These are phyloP conservation scores for Geotrichum europaeum DNA, from an alignment of 1,139 yeast genomes.

Conservation along the genomic window DNA sequence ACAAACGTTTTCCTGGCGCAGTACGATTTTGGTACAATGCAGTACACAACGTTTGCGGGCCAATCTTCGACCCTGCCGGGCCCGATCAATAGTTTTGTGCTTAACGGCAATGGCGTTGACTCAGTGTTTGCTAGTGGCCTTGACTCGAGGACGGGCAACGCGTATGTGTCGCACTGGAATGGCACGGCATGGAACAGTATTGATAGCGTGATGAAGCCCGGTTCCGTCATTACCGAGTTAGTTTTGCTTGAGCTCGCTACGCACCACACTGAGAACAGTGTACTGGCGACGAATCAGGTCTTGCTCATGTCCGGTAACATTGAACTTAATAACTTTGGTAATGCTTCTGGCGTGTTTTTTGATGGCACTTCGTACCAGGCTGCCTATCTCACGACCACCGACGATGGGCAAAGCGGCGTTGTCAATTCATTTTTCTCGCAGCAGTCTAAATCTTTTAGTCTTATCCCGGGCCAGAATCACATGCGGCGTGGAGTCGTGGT, in stretches of 20 bases:
- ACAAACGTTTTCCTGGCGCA: slow-evolving; percentile 42
- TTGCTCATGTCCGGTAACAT: slow-evolving; percentile 62
- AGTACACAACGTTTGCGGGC: slow-evolving; percentile 20
- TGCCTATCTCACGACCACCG: slow-evolving; percentile 41
- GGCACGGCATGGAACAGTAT: slow-evolving; percentile 32
- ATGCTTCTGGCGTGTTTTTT: slow-evolving; percentile 59
- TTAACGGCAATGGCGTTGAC: slow-evolving; percentile 48
- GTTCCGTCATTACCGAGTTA: slow-evolving; percentile 30
- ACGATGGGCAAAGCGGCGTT: slow-evolving; percentile 23
- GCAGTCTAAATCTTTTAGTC: slow-evolving; percentile 22
- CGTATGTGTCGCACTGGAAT: slow-evolving; percentile 21
- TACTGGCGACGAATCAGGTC: slow-evolving; percentile 42
- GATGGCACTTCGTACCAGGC: slow-evolving; percentile 74
- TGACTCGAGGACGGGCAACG: slow-evolving; percentile 32
- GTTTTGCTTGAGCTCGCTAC: slow-evolving; percentile 33
- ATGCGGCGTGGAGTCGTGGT: slow-evolving; percentile 67
- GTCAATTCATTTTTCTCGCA: slow-evolving; percentile 27
- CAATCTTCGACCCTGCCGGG: slow-evolving; percentile 35
- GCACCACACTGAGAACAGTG: slow-evolving; percentile 33
- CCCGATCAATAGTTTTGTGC: slow-evolving; percentile 44
- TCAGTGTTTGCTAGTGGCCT: slow-evolving; percentile 54
- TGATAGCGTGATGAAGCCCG: slow-evolving; percentile 35
- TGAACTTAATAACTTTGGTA: slow-evolving; percentile 48
- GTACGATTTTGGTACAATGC: slow-evolving; percentile 44
- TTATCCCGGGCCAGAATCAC: slow-evolving; percentile 21